A percentile compares a stretch with the other conserved stretches of the same genome.
phyloP scores from a whole-genome alignment of 2,329 filamentous ascomycete genomes.

The Trichoderma guizhouense region DNA sequence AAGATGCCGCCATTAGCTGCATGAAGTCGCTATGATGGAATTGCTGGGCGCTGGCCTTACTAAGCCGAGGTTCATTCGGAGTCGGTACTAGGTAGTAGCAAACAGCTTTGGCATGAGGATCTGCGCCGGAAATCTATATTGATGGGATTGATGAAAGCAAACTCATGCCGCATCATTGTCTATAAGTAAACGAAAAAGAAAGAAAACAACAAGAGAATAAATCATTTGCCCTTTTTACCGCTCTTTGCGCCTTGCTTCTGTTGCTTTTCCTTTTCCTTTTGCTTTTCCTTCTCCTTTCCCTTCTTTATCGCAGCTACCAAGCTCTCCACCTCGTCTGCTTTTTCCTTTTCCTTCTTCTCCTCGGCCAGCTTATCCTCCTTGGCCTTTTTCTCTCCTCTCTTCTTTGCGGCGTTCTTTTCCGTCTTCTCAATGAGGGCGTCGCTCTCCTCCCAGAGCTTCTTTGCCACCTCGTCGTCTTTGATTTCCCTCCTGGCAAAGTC shows the following conservation, averaged over 20 bases:
- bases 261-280: conserved; percentile 18
- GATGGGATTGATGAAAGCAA: neutral
- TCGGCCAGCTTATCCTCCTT: conserved; percentile 36
- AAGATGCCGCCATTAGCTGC: neutral
- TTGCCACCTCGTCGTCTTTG: conserved; percentile 72
- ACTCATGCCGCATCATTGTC: neutral
- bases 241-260: conserved; percentile 11
- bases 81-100: neutral
- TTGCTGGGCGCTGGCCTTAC: conserved; percentile 5
- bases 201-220: neutral
- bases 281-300: conserved; percentile 19
- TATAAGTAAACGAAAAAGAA: neutral
- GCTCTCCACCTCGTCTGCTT: conserved; percentile 26
- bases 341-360: conserved; percentile 40
- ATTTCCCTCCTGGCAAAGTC: conserved; percentile 71
- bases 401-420: conserved; percentile 72
- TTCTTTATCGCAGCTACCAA: conserved; percentile 18
- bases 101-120: neutral
- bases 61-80: conserved; percentile 19
- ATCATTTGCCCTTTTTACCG: conserved; percentile 15
- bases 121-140: neutral
- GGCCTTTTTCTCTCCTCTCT: conserved; percentile 42
- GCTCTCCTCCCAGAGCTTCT: conserved; percentile 85
- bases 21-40: conserved; percentile 15
- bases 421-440: conserved; percentile 77